A percentile compares a stretch with the other conserved stretches of the same genome.
Conservation (phyloP, 495 filamentous ascomycete genomes). For the Tuber umbilicatum region DNA sequence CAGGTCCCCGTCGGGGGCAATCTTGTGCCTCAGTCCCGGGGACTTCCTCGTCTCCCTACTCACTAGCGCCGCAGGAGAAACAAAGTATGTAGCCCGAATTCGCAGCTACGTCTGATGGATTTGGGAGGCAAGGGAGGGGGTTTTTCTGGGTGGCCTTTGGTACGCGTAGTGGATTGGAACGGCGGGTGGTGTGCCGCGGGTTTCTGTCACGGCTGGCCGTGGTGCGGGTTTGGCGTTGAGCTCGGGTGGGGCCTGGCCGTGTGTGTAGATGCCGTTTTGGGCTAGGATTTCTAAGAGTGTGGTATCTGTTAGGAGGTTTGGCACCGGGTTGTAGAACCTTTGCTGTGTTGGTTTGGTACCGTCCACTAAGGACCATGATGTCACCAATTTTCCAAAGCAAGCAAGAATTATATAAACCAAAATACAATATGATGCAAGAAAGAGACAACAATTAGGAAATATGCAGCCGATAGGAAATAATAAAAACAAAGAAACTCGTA, state of each 20-base stretch:
- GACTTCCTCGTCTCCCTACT: constrained; percentile 75
- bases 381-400: constrained; percentile 45
- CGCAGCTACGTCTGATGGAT: constrained; percentile 72
- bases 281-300: constrained; percentile 44
- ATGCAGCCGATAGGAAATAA: no score
- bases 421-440: no score
- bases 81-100: constrained; percentile 78
- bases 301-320: constrained; percentile 63
- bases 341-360: constrained; percentile 93
- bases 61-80: constrained; percentile 83
- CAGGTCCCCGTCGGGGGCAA: constrained; percentile 80
- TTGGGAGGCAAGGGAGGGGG: constrained; percentile 87
- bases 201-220: constrained; percentile 71
- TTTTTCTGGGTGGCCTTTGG: constrained; percentile 75
- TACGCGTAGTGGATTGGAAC: constrained; percentile 91
- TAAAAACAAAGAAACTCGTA: no score
- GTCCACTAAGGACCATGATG: constrained; percentile 88
- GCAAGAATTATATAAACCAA: no score
- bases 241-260: constrained; percentile 78
- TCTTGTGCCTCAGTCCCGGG: constrained; percentile 83
- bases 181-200: constrained; percentile 69
- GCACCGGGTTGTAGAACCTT: constrained; percentile 92
- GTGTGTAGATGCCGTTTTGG: constrained; percentile 86
- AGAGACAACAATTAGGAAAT: no score
- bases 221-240: constrained; percentile 67